Evolutionary conservation across 2,329 filamentous ascomycete species (phyloP).

Genomic region (Colletotrichum chlorophyti): DNA sequence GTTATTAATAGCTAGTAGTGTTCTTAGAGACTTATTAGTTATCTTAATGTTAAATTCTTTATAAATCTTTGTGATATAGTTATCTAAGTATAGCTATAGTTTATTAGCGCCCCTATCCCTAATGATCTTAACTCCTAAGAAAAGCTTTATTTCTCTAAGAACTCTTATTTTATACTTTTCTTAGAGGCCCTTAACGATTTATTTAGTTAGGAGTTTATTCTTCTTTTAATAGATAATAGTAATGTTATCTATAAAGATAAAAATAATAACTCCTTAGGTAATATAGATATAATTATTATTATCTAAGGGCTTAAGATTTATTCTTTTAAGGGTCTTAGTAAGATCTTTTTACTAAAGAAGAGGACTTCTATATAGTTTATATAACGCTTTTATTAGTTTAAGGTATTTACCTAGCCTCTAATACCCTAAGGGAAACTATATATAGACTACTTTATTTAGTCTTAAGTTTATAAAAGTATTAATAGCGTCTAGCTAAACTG

Average conservation of each 20-base stretch:
- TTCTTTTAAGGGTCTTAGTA: neutral
- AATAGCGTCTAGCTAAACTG: slow-evolving; percentile 28
- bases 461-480: slow-evolving; percentile 30
- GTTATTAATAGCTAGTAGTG: too few relatives aligned
- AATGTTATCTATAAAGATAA: slow-evolving; percentile 32
- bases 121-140: slow-evolving; percentile 22
- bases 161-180: slow-evolving; percentile 17
- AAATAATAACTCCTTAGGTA: slow-evolving; percentile 22
- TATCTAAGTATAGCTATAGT: slow-evolving; percentile 16
- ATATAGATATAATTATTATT: slow-evolving; percentile 23
- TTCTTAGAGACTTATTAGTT: too few relatives aligned
- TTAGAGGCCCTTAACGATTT: neutral
- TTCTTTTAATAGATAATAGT: slow-evolving; percentile 19
- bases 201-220: neutral
- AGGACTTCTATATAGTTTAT: slow-evolving; percentile 24
- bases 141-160: slow-evolving; percentile 18
- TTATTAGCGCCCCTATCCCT: slow-evolving; percentile 7
- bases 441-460: slow-evolving; percentile 20
- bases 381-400: slow-evolving; percentile 28
- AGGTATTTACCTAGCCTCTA: neutral
- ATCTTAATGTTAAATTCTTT: neutral
- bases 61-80: slow-evolving; percentile 24
- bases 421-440: slow-evolving; percentile 23
- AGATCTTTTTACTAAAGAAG: slow-evolving; percentile 30
- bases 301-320: slow-evolving; percentile 1